Evolutionary conservation across 78 protist genomes (phyloP).

Genomic region (Cyanophora paradoxa): DNA sequence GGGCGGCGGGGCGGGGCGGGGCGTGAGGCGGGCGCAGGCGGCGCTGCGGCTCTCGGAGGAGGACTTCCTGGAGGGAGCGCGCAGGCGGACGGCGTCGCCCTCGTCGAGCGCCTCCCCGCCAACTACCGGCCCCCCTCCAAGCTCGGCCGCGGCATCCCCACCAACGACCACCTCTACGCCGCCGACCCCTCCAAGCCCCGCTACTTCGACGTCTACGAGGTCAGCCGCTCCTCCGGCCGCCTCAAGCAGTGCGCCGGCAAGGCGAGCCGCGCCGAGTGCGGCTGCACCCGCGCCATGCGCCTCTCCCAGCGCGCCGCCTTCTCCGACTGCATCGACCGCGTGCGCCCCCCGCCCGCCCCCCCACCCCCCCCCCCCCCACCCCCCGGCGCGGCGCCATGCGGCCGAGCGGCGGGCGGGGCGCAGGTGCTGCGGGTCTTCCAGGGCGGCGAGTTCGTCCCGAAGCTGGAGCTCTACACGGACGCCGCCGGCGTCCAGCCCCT

Average conservation of each 20-base stretch:
- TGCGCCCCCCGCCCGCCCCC: too few species aligned
- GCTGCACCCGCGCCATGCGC: not conserved
- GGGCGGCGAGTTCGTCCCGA: too few species aligned
- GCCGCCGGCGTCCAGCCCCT: too few species aligned
- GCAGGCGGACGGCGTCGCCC: not conserved
- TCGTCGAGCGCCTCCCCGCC: conserved; percentile 1
- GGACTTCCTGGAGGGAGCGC: too few species aligned
- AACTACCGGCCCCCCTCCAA: conserved; percentile 9
- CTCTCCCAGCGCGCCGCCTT: not conserved
- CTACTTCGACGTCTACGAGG: not conserved
- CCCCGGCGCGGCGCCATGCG: too few species aligned
- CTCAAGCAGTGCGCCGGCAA: not conserved
- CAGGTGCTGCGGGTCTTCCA: too few species aligned
- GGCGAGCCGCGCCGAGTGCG: not conserved
- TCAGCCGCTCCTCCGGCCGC: not conserved
- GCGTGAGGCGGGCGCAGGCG: too few species aligned
- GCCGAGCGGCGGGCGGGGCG: too few species aligned
- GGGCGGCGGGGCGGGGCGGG: too few species aligned
- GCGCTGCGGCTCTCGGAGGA: too few species aligned
- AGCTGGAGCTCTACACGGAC: too few species aligned
- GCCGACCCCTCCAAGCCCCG: conserved; percentile 9
- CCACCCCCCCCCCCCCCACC: too few species aligned
- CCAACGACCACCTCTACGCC: not conserved
- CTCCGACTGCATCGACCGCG: not conserved
- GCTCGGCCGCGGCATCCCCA: not conserved